These are phyloP conservation scores for Tarenaya hassleriana DNA, from an alignment of 345 rosid species.

Conservation along the genomic window DNA sequence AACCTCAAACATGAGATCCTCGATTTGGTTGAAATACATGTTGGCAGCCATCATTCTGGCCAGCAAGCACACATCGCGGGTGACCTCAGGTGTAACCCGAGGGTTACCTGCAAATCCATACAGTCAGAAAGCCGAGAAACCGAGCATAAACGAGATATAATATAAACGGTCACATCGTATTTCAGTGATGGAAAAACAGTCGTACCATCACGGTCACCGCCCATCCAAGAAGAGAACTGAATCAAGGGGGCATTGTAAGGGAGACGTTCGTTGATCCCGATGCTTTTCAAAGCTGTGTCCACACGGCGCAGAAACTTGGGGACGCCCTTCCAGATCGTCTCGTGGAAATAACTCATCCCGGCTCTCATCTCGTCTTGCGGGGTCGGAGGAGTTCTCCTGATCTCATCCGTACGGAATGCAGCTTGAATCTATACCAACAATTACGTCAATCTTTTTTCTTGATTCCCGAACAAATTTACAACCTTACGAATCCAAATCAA, in stretches of 20 bases:
- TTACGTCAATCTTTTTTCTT: neutral
- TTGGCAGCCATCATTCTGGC: conserved; percentile 99
- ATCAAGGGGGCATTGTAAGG: conserved; percentile 98
- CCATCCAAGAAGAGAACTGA: conserved; percentile 99
- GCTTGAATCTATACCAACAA: conserved; percentile 80
- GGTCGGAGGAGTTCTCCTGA: conserved; percentile 93
- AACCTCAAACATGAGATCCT: conserved; percentile 98
- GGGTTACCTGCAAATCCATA: conserved; percentile 69
- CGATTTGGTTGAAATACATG: conserved; percentile 83
- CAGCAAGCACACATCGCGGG: conserved; percentile 94
- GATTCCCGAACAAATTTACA: neutral
- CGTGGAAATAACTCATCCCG: conserved; percentile 99
- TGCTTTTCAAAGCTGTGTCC: conserved; percentile 94
- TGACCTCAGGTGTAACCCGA: conserved; percentile 97
- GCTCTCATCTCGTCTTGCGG: conserved; percentile 99
- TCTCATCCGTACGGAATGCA: conserved; percentile 99
- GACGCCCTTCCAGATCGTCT: conserved; percentile 98
- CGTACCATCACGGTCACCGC: conserved; percentile 98
- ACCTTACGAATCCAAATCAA: neutral
- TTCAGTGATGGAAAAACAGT: neutral
- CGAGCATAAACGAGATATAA: conserved; percentile 4
- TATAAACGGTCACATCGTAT: neutral
- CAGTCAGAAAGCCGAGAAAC: neutral
- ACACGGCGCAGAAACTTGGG: conserved; percentile 96
- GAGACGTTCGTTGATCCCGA: conserved; percentile 84